Conservation (phyloP, 2,329 filamentous ascomycete genomes). For the Akanthomyces muscarius region DNA sequence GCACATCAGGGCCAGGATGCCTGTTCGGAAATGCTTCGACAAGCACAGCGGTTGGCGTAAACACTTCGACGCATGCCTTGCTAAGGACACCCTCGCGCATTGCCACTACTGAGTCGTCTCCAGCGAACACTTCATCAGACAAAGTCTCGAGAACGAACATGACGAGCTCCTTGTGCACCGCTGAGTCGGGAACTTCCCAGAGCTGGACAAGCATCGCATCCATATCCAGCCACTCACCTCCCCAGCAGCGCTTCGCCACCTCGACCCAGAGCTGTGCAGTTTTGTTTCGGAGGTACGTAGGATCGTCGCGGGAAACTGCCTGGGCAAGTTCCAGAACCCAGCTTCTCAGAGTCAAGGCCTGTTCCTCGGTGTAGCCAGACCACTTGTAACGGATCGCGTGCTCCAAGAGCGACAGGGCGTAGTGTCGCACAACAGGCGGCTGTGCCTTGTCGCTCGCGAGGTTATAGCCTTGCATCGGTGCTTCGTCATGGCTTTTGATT, state of each 20-base stretch:
- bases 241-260: conserved; percentile 89
- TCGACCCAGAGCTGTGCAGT: conserved; percentile 93
- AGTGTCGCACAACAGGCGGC: conserved; percentile 82
- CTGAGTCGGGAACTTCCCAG: conserved; percentile 67
- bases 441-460: conserved; percentile 74
- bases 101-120: conserved; percentile 81
- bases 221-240: conserved; percentile 91
- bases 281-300: conserved; percentile 85
- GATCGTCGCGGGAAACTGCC: conserved; percentile 66
- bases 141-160: conserved; percentile 84
- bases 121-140: conserved; percentile 89
- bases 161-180: conserved; percentile 76
- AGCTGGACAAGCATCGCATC: conserved; percentile 76
- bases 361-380: conserved; percentile 64
- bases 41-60: conserved; percentile 74
- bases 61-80: conserved; percentile 88
- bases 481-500: conserved; percentile 73
- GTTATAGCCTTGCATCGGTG: conserved; percentile 78
- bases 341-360: conserved; percentile 63
- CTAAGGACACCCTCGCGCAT: conserved; percentile 80
- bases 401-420: conserved; percentile 87
- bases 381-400: conserved; percentile 84
- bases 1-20: conserved; percentile 63
- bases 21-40: conserved; percentile 71
- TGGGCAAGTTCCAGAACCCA: conserved; percentile 79